These are phyloP conservation scores for Arabidopsis thaliana DNA, from an alignment of 345 rosid genomes.

Conservation along the genomic window DNA sequence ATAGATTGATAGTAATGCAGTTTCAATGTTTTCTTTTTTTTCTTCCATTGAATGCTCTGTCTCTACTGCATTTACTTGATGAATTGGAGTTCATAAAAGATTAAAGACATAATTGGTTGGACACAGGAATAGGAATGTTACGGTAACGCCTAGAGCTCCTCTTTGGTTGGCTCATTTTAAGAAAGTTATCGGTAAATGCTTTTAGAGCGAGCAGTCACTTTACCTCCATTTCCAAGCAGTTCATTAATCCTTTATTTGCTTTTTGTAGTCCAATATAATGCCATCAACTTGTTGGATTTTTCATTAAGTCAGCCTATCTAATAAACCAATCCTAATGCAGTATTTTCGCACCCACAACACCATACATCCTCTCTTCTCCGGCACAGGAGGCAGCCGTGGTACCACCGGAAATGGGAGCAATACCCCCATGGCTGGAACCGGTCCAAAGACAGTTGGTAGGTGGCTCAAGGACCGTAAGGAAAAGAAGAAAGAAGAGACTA, in stretches of 20 bases:
- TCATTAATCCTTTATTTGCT: background rate
- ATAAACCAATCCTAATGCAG: conserved; percentile 44
- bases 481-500: conserved; percentile 88
- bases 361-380: conserved; percentile 77
- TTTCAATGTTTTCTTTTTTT: background rate
- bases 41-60: conserved; percentile 29
- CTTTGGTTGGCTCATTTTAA: background rate
- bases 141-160: conserved; percentile 2
- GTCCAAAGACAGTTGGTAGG: conserved; percentile 85
- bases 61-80: conserved; percentile 21
- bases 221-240: background rate
- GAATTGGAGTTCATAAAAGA: background rate
- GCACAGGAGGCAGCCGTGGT: conserved; percentile 59
- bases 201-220: background rate
- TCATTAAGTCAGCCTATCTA: background rate
- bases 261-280: background rate
- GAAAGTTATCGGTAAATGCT: background rate
- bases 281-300: background rate
- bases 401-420: conserved; percentile 55
- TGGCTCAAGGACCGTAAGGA: conserved; percentile 97
- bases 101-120: background rate
- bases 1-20: background rate
- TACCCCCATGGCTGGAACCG: conserved; percentile 58
- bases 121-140: conserved; percentile 8
- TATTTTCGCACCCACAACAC: conserved; percentile 82